Evolutionary conservation across 768 basidiomycete genomes (phyloP).

Genomic region (Tephrocybe sp.): DNA sequence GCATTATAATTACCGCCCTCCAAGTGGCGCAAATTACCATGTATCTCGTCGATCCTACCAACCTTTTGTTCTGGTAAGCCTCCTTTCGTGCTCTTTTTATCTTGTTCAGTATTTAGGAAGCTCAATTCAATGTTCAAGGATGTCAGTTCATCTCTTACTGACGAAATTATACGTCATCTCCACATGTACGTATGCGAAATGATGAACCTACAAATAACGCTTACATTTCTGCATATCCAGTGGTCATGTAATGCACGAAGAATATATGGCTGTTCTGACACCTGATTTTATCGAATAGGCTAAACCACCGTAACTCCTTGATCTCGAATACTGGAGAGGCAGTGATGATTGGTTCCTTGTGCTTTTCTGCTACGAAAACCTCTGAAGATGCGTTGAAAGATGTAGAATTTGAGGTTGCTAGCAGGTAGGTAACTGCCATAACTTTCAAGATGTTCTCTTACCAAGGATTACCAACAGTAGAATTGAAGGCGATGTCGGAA

Average conservation of each 20-base stretch:
- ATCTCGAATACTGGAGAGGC: background rate
- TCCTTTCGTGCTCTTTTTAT: background rate
- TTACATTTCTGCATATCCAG: background rate
- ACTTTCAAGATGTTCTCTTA: too few relatives aligned
- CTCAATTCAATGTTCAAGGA: background rate
- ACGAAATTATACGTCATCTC: slow-evolving; percentile 12
- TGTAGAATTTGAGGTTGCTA: background rate
- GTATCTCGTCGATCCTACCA: slow-evolving; percentile 5
- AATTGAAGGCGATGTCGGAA: too few relatives aligned
- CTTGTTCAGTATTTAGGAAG: too few relatives aligned
- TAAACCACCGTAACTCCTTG: background rate
- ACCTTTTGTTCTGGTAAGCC: slow-evolving; percentile 4
- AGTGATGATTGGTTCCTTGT: background rate
- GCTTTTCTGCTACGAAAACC: background rate
- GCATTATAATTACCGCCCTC: slow-evolving; percentile 2
- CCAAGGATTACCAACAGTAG: too few relatives aligned
- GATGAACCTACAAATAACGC: too few relatives aligned
- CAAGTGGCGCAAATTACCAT: slow-evolving; percentile 13
- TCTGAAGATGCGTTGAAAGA: background rate
- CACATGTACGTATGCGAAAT: slow-evolving; percentile 4
- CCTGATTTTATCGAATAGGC: background rate
- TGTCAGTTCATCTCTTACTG: slow-evolving; percentile 6
- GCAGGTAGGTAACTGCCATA: background rate
- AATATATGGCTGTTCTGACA: background rate
- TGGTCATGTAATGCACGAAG: background rate